phyloP scores from a whole-genome alignment of 345 rosid species.

The Cardamine occulta region DNA sequence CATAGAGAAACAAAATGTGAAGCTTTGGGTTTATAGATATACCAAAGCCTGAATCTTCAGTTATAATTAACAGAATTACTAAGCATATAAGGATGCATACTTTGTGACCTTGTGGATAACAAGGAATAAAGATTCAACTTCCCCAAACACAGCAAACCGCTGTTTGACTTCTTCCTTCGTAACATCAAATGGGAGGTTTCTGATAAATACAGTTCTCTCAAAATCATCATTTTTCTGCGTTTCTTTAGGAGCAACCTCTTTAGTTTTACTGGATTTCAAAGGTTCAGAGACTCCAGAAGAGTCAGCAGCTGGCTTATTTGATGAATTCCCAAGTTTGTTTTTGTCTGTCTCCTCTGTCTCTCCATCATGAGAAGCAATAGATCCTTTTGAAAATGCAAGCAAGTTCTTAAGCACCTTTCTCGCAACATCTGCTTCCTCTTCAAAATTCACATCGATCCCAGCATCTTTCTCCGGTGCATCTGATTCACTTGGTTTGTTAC shows the following conservation, averaged over 20 bases:
- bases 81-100: conserved; percentile 47
- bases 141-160: conserved; percentile 75
- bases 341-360: conserved; percentile 47
- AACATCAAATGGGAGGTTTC: conserved; percentile 85
- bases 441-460: conserved; percentile 58
- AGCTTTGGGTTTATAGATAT: conserved; percentile 11
- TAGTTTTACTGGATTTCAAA: conserved; percentile 47
- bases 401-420: conserved; percentile 76
- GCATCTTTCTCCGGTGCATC: conserved; percentile 47
- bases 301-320: conserved; percentile 43
- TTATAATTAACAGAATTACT: conserved; percentile 1
- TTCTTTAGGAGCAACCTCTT: conserved; percentile 44
- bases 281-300: conserved; percentile 47
- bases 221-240: conserved; percentile 62
- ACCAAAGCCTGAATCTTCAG: neutral
- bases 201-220: conserved; percentile 71
- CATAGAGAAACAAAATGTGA: conserved; percentile 11
- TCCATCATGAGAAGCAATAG: conserved; percentile 46
- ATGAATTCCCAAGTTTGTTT: conserved; percentile 35
- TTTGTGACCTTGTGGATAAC: conserved; percentile 89
- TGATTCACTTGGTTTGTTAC: conserved; percentile 39
- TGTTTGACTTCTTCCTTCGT: conserved; percentile 72
- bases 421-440: conserved; percentile 73
- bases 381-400: conserved; percentile 53
- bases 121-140: conserved; percentile 68